A percentile compares a stretch with the other conserved stretches of the same genome.
phyloP scores from a whole-genome alignment of 768 basidiomycete genomes.

The Lyophyllum decastes region DNA sequence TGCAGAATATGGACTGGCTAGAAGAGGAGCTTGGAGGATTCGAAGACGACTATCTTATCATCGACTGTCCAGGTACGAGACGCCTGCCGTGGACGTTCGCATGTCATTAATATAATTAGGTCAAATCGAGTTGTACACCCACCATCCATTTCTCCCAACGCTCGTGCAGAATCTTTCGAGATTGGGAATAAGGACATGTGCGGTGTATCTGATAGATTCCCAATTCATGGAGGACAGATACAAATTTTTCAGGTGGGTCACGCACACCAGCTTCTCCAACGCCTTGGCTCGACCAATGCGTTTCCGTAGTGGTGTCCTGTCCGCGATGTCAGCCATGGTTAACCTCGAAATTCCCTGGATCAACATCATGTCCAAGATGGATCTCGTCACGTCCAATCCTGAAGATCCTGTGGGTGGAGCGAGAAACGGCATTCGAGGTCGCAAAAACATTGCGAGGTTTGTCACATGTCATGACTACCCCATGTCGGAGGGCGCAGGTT shows the following conservation, averaged over 20 bases:
- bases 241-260: slow-evolving; percentile 87
- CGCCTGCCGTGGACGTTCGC: background rate
- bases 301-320: slow-evolving; percentile 78
- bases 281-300: slow-evolving; percentile 1
- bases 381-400: slow-evolving; percentile 73
- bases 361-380: slow-evolving; percentile 99
- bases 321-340: slow-evolving; percentile 99
- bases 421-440: slow-evolving; percentile 71
- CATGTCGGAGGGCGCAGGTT: background rate
- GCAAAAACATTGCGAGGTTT: slow-evolving; percentile 84
- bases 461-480: slow-evolving; percentile 14
- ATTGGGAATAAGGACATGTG: slow-evolving; percentile 84
- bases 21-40: slow-evolving; percentile 94
- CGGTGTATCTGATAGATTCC: slow-evolving; percentile 91
- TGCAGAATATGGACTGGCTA: slow-evolving; percentile 98
- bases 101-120: slow-evolving; percentile 43
- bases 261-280: background rate
- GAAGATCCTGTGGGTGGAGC: slow-evolving; percentile 62
- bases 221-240: slow-evolving; percentile 99
- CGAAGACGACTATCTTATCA: slow-evolving; percentile 93
- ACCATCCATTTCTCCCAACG: slow-evolving; percentile 93
- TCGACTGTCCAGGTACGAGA: slow-evolving; percentile 82
- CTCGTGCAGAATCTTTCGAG: slow-evolving; percentile 76
- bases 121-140: slow-evolving; percentile 98
- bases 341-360: slow-evolving; percentile 97